These are phyloP conservation scores for Hyaloscypha variabilis DNA, from an alignment of 495 filamentous ascomycete species.

Conservation along the genomic window DNA sequence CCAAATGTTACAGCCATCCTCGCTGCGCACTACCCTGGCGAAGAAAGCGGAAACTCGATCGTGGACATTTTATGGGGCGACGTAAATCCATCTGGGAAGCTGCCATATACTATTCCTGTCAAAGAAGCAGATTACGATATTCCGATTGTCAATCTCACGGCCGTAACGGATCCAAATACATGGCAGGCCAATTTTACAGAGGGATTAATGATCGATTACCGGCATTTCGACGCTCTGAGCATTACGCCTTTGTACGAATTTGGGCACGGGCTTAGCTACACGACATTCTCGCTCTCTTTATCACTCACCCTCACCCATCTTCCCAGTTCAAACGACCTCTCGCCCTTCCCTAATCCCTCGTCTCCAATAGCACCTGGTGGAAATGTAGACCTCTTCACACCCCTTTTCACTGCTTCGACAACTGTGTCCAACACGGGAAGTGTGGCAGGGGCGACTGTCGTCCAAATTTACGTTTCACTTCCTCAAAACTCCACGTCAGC, in stretches of 20 bases:
- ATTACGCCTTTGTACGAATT: slow-evolving; percentile 69
- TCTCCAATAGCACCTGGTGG: slow-evolving; percentile 54
- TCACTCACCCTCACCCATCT: slow-evolving; percentile 52
- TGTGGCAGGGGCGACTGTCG: slow-evolving; percentile 71
- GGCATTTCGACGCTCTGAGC: slow-evolving; percentile 72
- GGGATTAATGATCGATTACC: slow-evolving; percentile 34
- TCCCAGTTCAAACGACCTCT: slow-evolving; percentile 43
- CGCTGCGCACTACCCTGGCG: slow-evolving; percentile 88
- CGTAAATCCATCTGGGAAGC: slow-evolving; percentile 80
- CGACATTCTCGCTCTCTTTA: slow-evolving; percentile 62
- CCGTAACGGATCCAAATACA: slow-evolving; percentile 48
- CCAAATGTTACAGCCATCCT: slow-evolving; percentile 71
- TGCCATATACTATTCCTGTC: slow-evolving; percentile 82
- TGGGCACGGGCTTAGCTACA: slow-evolving; percentile 72
- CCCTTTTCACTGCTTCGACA: slow-evolving; percentile 67
- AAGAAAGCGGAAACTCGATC: slow-evolving; percentile 85
- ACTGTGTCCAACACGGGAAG: slow-evolving; percentile 82
- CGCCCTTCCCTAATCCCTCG: slow-evolving; percentile 3
- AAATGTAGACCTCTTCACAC: slow-evolving; percentile 74
- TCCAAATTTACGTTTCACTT: slow-evolving; percentile 79
- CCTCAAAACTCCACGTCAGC: slow-evolving; percentile 48
- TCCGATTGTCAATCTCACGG: slow-evolving; percentile 23
- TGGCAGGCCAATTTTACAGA: slow-evolving; percentile 27
- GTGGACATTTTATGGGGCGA: slow-evolving; percentile 89
- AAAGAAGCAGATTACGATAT: slow-evolving; percentile 32